phyloP scores from a whole-genome alignment of 163 green algal species.

The Trebouxia gelatinosa region DNA sequence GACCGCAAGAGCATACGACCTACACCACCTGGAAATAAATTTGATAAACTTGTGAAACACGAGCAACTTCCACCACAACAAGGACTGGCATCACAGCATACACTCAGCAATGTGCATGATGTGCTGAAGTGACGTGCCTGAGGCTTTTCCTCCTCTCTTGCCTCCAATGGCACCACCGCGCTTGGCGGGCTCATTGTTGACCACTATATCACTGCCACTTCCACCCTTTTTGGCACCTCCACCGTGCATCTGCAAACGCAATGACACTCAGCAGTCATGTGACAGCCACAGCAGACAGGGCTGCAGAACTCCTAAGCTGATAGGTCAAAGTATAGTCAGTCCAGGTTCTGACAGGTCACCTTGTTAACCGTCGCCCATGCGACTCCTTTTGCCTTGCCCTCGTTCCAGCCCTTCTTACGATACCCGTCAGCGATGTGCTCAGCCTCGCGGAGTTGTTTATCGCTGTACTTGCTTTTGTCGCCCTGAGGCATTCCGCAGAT shows the following conservation, averaged over 20 bases:
- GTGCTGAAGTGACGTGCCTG: not conserved
- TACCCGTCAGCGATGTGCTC: slow-evolving; percentile 4
- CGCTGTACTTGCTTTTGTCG: slow-evolving; percentile 17
- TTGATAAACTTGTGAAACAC: too few relatives aligned
- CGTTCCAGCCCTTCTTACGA: not conserved
- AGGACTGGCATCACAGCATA: too few relatives aligned
- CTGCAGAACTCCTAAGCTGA: too few relatives aligned
- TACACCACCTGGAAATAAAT: too few relatives aligned
- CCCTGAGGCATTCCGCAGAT: slow-evolving; percentile 18
- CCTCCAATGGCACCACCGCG: not conserved
- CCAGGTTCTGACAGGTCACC: too few relatives aligned
- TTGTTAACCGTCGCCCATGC: slow-evolving; percentile 14
- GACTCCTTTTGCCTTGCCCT: not conserved
- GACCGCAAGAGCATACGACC: too few relatives aligned
- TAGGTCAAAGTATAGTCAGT: too few relatives aligned
- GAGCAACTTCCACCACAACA: too few relatives aligned
- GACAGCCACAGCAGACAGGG: too few relatives aligned
- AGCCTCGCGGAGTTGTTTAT: slow-evolving; percentile 4
- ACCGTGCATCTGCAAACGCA: not conserved
- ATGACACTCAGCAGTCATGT: too few relatives aligned
- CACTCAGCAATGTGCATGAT: too few relatives aligned
- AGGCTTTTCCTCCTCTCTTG: not conserved
- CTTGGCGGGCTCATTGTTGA: not conserved
- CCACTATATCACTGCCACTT: not conserved
- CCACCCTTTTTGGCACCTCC: slow-evolving; percentile 7